A percentile compares a stretch with the other conserved stretches of the same genome.
Evolutionary conservation across 75 land plant genomes (phyloP).

Genomic region (Selaginella tamariscina): DNA sequence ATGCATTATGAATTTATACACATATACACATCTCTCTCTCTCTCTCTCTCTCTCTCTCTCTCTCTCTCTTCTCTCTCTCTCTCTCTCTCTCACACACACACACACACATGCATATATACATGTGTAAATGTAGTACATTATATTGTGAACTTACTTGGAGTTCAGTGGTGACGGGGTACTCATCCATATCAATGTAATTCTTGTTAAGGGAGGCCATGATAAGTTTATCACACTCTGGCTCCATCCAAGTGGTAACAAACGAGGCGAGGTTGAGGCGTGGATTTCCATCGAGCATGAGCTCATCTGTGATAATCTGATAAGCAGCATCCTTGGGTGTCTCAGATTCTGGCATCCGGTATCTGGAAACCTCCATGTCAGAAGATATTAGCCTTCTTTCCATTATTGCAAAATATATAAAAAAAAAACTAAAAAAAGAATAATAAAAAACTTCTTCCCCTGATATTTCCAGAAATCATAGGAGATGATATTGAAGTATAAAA

Average conservation of each 20-base stretch:
- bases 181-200: slow-evolving; percentile 23
- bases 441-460: background rate
- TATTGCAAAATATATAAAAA: no score
- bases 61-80: background rate
- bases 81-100: no score
- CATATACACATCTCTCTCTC: no score
- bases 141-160: background rate
- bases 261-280: slow-evolving; percentile 33
- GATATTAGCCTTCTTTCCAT: background rate
- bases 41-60: background rate
- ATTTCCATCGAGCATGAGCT: slow-evolving; percentile 34
- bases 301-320: slow-evolving; percentile 30
- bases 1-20: no score
- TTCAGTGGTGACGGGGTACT: slow-evolving; percentile 4
- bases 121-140: no score
- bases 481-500: background rate
- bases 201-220: slow-evolving; percentile 21
- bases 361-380: slow-evolving; percentile 1
- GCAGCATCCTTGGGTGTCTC: slow-evolving; percentile 30
- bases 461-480: background rate
- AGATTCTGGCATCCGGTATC: slow-evolving; percentile 19
- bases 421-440: background rate
- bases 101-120: background rate
- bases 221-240: slow-evolving; percentile 32
- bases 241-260: slow-evolving; percentile 37